phyloP scores from a whole-genome alignment of 768 basidiomycete genomes.

The Tulasnella sp. region DNA sequence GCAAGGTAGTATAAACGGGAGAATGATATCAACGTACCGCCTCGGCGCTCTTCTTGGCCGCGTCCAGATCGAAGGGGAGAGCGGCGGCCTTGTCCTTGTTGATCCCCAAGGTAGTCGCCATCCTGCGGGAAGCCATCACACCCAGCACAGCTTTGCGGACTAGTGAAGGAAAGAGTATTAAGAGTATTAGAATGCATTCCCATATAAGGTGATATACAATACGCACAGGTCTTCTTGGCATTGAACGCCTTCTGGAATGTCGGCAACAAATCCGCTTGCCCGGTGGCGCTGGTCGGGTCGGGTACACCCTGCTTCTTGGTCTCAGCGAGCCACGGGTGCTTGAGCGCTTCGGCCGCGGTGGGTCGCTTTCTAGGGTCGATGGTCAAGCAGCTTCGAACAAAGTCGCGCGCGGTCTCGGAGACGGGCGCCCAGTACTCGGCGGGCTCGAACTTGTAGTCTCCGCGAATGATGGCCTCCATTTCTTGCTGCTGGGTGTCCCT shows the following conservation, averaged over 20 bases:
- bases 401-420: slow-evolving; percentile 69
- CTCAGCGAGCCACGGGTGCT: slow-evolving; percentile 71
- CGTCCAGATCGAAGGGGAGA: slow-evolving; percentile 34
- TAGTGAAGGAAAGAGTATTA: slow-evolving; percentile 27
- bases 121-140: slow-evolving; percentile 75
- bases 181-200: background rate
- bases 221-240: slow-evolving; percentile 73
- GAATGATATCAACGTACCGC: slow-evolving; percentile 31
- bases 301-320: slow-evolving; percentile 59
- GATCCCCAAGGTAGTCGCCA: slow-evolving; percentile 40
- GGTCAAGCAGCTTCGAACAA: slow-evolving; percentile 73
- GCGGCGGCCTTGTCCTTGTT: slow-evolving; percentile 36
- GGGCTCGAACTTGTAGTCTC: slow-evolving; percentile 87
- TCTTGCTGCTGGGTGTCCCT: slow-evolving; percentile 78
- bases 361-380: slow-evolving; percentile 71
- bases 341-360: slow-evolving; percentile 59
- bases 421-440: slow-evolving; percentile 81
- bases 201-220: background rate
- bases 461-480: slow-evolving; percentile 90
- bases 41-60: slow-evolving; percentile 76
- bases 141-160: slow-evolving; percentile 83
- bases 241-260: slow-evolving; percentile 84
- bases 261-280: slow-evolving; percentile 68
- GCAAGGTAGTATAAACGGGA: background rate
- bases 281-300: slow-evolving; percentile 43